Evolutionary conservation across 148 eudicot species (phyloP).

Genomic region (Diospyros lotus): DNA sequence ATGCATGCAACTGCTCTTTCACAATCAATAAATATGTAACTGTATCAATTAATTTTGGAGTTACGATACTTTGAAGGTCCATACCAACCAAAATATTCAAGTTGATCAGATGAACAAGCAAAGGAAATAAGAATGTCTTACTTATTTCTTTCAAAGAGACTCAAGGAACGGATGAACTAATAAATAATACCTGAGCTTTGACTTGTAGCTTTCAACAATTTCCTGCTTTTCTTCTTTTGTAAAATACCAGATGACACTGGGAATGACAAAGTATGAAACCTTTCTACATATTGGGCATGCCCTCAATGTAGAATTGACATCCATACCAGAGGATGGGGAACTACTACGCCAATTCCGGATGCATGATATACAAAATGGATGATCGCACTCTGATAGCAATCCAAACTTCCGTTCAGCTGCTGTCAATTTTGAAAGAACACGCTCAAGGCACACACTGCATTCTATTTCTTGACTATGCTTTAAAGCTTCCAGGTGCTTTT

Average conservation of each 20-base stretch:
- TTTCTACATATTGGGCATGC: slow-evolving; percentile 95
- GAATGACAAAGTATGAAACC: slow-evolving; percentile 92
- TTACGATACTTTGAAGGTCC: neutral
- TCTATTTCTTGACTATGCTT: slow-evolving; percentile 91
- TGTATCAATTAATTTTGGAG: neutral
- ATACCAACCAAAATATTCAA: neutral
- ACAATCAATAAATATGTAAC: neutral
- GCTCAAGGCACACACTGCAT: slow-evolving; percentile 94
- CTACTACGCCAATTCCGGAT: slow-evolving; percentile 92
- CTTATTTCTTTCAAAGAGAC: neutral
- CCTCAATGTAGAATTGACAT: slow-evolving; percentile 84
- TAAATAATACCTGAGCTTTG: slow-evolving; percentile 63
- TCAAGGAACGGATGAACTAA: slow-evolving; percentile 7
- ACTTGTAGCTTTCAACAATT: slow-evolving; percentile 79
- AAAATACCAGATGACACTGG: slow-evolving; percentile 96
- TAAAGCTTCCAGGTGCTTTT: slow-evolving; percentile 62
- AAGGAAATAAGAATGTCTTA: neutral
- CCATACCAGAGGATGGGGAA: slow-evolving; percentile 88
- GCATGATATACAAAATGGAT: slow-evolving; percentile 85
- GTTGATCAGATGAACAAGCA: neutral
- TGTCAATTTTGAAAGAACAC: slow-evolving; percentile 68
- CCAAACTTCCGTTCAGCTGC: slow-evolving; percentile 83
- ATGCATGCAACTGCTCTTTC: neutral
- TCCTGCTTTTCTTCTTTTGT: slow-evolving; percentile 73
- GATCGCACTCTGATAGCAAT: slow-evolving; percentile 88